These are phyloP conservation scores for Blastobotrys arbuscula DNA, from an alignment of 1,139 yeast species.

Conservation along the genomic window DNA sequence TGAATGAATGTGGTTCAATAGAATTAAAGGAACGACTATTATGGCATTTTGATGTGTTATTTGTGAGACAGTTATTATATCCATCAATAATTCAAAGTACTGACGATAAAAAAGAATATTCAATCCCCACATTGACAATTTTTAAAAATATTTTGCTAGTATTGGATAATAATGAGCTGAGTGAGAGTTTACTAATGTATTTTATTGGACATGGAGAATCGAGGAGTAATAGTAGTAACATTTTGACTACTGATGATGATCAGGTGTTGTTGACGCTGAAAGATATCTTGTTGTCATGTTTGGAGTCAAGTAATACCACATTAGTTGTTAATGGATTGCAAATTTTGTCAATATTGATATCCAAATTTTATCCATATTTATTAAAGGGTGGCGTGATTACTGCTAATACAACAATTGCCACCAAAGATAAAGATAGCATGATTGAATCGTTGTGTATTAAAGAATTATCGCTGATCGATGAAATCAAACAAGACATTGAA, in stretches of 20 bases:
- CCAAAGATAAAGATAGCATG: not conserved
- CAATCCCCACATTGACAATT: slow-evolving; percentile 17
- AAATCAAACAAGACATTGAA: slow-evolving; percentile 14
- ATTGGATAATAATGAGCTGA: slow-evolving; percentile 24
- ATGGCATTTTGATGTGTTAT: slow-evolving; percentile 27
- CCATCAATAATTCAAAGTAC: slow-evolving; percentile 28
- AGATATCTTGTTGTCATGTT: slow-evolving; percentile 22
- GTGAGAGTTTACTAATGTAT: slow-evolving; percentile 25
- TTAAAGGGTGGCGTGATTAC: slow-evolving; percentile 11
- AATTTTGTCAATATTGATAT: slow-evolving; percentile 23
- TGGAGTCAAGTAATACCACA: slow-evolving; percentile 19
- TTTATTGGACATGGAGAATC: slow-evolving; percentile 17
- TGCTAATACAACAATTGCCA: not conserved
- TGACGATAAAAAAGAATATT: slow-evolving; percentile 21
- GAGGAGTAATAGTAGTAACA: not conserved
- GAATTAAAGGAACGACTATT: slow-evolving; percentile 21
- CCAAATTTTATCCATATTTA: slow-evolving; percentile 28
- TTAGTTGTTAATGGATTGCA: slow-evolving; percentile 21
- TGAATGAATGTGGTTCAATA: slow-evolving; percentile 21
- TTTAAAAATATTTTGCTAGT: slow-evolving; percentile 23
- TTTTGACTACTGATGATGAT: slow-evolving; percentile 13
- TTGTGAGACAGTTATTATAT: slow-evolving; percentile 28
- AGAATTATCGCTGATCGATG: slow-evolving; percentile 12
- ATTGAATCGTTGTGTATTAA: slow-evolving; percentile 5
- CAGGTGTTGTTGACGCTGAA: slow-evolving; percentile 20